phyloP scores from a whole-genome alignment of 192 early-diverging fungal species.

The Coemansia sp. region DNA sequence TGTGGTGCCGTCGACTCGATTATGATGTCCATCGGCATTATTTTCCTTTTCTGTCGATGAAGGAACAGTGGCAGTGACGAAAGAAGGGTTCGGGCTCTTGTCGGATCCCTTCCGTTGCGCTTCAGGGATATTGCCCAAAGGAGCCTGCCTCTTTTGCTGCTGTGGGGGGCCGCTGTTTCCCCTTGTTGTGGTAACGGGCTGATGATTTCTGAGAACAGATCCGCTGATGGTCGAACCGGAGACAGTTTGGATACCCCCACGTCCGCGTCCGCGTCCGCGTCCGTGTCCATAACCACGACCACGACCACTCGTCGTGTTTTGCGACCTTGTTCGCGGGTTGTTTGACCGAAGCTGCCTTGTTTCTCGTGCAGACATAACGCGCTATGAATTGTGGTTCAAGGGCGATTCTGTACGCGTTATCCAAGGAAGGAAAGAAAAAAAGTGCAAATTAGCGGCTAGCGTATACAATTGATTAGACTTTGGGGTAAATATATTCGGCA shows the following conservation, averaged over 20 bases:
- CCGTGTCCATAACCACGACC: too few species aligned
- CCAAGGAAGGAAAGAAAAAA: not conserved
- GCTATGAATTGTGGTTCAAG: not conserved
- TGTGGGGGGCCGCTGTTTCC: not conserved
- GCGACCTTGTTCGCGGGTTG: slow-evolving; percentile 1
- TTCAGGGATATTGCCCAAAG: not conserved
- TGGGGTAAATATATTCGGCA: too few species aligned
- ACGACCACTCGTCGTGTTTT: not conserved
- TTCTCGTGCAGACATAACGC: not conserved
- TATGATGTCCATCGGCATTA: not conserved
- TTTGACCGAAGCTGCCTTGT: not conserved
- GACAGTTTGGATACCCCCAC: not conserved
- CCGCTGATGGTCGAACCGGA: not conserved
- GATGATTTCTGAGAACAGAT: not conserved
- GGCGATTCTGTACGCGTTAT: not conserved
- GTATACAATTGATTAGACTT: not conserved
- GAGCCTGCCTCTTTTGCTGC: not conserved
- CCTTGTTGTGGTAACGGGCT: not conserved
- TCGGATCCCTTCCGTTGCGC: not conserved
- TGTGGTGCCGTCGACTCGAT: not conserved
- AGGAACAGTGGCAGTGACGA: too few species aligned
- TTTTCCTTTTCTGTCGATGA: not conserved
- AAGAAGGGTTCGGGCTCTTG: not conserved
- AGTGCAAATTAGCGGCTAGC: not conserved
- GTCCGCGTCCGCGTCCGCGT: too few species aligned